Percentiles rank a stretch among this genome's conserved stretches.
Conservation (phyloP, 768 basidiomycete species). For the Podaxis pistillaris region DNA sequence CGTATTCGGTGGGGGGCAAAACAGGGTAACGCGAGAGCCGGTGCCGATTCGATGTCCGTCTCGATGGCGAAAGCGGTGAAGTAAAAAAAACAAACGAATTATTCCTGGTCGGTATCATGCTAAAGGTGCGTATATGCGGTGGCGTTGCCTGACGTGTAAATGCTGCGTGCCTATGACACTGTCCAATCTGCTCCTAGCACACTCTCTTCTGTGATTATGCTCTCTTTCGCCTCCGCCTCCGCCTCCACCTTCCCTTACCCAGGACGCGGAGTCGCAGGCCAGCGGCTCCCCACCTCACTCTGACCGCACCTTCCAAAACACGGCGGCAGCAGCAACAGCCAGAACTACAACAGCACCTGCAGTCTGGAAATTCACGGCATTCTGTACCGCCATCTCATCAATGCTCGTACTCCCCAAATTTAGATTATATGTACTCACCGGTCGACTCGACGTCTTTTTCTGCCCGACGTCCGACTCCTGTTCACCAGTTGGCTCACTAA, state of each 20-base stretch:
- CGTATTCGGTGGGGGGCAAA: too few relatives aligned
- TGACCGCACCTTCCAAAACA: slow-evolving; percentile 66
- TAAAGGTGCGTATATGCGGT: neutral
- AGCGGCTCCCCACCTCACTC: slow-evolving; percentile 21
- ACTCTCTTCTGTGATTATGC: neutral
- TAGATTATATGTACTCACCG: slow-evolving; percentile 16
- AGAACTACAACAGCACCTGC: slow-evolving; percentile 66
- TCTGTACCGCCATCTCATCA: slow-evolving; percentile 15
- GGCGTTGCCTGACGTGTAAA: neutral
- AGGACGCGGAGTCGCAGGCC: neutral
- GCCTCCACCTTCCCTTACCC: neutral
- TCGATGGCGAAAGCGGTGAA: neutral
- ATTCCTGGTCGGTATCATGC: neutral
- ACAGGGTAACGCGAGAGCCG: neutral
- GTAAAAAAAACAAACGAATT: neutral
- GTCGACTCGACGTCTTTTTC: slow-evolving; percentile 2
- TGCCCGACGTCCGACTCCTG: neutral
- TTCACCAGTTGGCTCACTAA: slow-evolving; percentile 1
- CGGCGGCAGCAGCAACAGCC: slow-evolving; percentile 67
- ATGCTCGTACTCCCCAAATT: neutral
- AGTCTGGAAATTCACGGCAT: slow-evolving; percentile 45
- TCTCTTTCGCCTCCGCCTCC: neutral
- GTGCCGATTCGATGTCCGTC: neutral
- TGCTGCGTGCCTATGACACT: neutral
- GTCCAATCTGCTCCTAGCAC: too few relatives aligned